Evolutionary conservation across 148 eudicot species (phyloP), one percentile per base, ranked within the genome.

Genomic region (Rhododendron mucronatum): DNA sequence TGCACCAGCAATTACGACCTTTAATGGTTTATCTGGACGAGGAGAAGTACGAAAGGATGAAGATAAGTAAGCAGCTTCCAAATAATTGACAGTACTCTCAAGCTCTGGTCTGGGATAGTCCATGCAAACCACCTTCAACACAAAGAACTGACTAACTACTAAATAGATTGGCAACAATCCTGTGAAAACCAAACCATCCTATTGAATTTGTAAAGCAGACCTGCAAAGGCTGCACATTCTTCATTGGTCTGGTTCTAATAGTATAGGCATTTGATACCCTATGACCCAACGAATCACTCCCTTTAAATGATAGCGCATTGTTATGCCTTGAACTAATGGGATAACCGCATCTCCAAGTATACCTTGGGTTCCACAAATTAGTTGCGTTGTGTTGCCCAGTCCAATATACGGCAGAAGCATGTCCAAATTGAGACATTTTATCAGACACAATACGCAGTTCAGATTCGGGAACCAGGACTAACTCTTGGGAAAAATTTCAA

Each of bases 31-130:
- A 44, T 87, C 85, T 48, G 98, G 98, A 59, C 97, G 96, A 21
- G 96, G 91, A 78, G 91, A 87, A 89, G 88, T 87, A 21, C 93
- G 91, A 87, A 97, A 97, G 78, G 89, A 89, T 1, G 99, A 92
- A 84, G 99, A 97, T 63, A 95, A 89, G 48, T 87, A 87, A 90
- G 96, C 98, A 89, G 99, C 99, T 88, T 97, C 99, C 90, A 95
- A 85, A 87, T 86, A 97, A 74, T 92, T 94, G 45, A 84, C 91
- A 7, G 98, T 93, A 85, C 90, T 93, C 2, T 97, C 99, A 86
- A 97, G 94, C 86, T 97, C 98, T 33, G 99, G 99, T 89, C 99
- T 95, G 80, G 99, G 99, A 91, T 91, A 95, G 88, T 97, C 99
- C 30, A 92, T 87, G 88, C 99, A 95, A 65, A 94, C 96, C 82